Percentiles rank a stretch among this genome's conserved stretches.
Conservation (phyloP, 2,329 filamentous ascomycete genomes). For the Ophiostoma piceae region DNA sequence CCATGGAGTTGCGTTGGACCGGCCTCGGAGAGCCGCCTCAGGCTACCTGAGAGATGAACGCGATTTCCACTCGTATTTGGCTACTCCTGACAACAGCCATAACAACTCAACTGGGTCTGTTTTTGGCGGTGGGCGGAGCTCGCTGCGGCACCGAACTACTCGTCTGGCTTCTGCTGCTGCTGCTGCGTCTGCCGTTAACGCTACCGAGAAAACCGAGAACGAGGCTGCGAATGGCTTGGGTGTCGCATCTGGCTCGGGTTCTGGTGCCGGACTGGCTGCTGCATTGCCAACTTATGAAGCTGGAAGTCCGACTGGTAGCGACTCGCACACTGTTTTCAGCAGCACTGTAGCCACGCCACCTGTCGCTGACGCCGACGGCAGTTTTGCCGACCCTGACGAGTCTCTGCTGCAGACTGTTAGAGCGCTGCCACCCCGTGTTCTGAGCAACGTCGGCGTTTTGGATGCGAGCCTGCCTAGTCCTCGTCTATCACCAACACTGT, state of each 20-base stretch:
- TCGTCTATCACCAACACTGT: slow-evolving; percentile 84
- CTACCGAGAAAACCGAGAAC: background rate
- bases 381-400: slow-evolving; percentile 49
- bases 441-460: slow-evolving; percentile 69
- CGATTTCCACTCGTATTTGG: slow-evolving; percentile 35
- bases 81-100: slow-evolving; percentile 50
- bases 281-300: slow-evolving; percentile 42
- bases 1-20: slow-evolving; percentile 36
- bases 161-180: slow-evolving; percentile 31
- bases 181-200: background rate
- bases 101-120: background rate
- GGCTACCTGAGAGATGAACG: slow-evolving; percentile 14
- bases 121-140: slow-evolving; percentile 33
- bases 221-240: background rate
- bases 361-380: slow-evolving; percentile 67
- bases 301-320: slow-evolving; percentile 50
- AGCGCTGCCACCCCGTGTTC: slow-evolving; percentile 45
- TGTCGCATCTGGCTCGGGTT: background rate
- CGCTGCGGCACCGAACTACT: slow-evolving; percentile 39
- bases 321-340: slow-evolving; percentile 56
- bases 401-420: slow-evolving; percentile 44
- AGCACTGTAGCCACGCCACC: slow-evolving; percentile 67
- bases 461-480: slow-evolving; percentile 93
- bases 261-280: slow-evolving; percentile 28
- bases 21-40: slow-evolving; percentile 38